phyloP scores from a whole-genome alignment of 257 asterid species.

The Eustoma russellianum region DNA sequence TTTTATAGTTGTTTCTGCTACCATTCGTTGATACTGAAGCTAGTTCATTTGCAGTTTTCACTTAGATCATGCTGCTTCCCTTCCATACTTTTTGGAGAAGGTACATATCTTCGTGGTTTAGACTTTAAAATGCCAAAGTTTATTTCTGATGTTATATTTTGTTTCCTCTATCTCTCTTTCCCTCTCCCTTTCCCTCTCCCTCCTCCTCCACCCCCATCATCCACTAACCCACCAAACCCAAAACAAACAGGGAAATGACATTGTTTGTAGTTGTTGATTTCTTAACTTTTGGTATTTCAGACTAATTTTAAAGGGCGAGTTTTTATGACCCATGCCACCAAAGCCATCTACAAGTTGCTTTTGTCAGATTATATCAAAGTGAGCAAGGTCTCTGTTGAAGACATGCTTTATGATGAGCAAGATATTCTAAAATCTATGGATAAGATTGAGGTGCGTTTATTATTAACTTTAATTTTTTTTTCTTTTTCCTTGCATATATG shows the following conservation, averaged over 20 bases:
- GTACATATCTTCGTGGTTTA: constrained; percentile 28
- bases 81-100: constrained; percentile 95
- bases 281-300: constrained; percentile 29
- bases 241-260: too few relatives aligned
- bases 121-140: constrained; percentile 9
- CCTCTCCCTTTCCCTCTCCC: too few relatives aligned
- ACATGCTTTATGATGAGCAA: constrained; percentile 82
- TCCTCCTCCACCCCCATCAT: too few relatives aligned
- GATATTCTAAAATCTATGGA: constrained; percentile 84
- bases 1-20: background rate
- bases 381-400: constrained; percentile 98
- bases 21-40: constrained; percentile 8
- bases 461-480: constrained; percentile 4
- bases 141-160: background rate
- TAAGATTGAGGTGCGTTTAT: constrained; percentile 71
- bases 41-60: constrained; percentile 63
- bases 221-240: too few relatives aligned
- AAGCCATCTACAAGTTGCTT: constrained; percentile 89
- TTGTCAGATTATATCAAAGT: constrained; percentile 89
- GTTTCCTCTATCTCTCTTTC: too few relatives aligned
- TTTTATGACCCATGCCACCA: constrained; percentile 97
- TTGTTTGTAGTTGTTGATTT: constrained; percentile 5
- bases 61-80: constrained; percentile 99
- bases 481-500: background rate
- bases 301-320: constrained; percentile 87